Evolutionary conservation across 2,329 filamentous ascomycete genomes (phyloP), one percentile per base, ranked within the genome.

Genomic region (Pestalotiopsis fici): DNA sequence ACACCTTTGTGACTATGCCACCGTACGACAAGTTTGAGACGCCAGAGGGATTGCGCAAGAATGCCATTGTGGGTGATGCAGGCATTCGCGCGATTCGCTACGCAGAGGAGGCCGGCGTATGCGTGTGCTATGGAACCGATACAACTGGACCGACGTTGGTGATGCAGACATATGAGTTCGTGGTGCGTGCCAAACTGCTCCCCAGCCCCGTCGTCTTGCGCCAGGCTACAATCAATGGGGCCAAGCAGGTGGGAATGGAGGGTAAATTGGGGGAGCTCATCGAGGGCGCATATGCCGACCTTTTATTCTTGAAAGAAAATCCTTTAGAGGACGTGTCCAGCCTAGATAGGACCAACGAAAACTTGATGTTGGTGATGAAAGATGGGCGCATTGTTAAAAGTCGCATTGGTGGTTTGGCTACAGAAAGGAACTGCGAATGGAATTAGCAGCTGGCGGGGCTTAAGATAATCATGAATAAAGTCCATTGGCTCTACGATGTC

Each of bases 91-190:
- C 54, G 7, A 56, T 56, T n/a, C 54, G 54, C 3, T 56, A 56
- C 37, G 83, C 83, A 4, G 74, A 76, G 9, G 77, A 83, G 31
- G 83, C 81, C 3, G 85, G 84, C 0, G 83, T 87, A 1, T 84
- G 78, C 1, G 82, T 87, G 65, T 86, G 84, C 73, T 87, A 80
- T 67, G 85, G 85, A 0, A 83, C 83, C 0, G 86, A 87, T 74
- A 78, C 87, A 3, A 77, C 87, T 1, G 85, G 84, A 0, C 83
- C 82, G 2, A 69, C 86, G 70, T 78, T 79, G 12, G 73, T 78
- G 18, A 78, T 79, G 28, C 84, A 87, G 73, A 81, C 78, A 1
- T 77, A 79, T 28, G 84, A 86, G 69, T 87, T 87, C 69, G 73
- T 72, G 1, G 69, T 87, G 23, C 77, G 84, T 25, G 76, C 77